Evolutionary conservation across 2,329 filamentous ascomycete species (phyloP), one percentile per base, ranked within the genome.

Genomic region (Epicoccum sorghinum): DNA sequence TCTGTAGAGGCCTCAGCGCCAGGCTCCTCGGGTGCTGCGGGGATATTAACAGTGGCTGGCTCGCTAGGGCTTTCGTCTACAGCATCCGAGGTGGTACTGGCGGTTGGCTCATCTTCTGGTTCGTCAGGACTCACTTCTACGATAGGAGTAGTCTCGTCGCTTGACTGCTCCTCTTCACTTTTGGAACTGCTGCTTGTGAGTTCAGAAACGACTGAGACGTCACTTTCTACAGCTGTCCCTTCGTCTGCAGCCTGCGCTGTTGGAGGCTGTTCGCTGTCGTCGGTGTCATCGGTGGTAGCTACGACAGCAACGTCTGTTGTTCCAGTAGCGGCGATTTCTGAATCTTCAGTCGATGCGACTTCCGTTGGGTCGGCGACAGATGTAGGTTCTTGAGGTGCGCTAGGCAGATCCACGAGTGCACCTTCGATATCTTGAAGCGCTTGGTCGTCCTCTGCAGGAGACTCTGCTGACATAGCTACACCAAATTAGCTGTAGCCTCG

Each of bases 401-500:
- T 44, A 41, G 36, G 6, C 9, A 32, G 14, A 27, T 32, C 32
- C 3, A 25, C 8, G 12, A 47, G 42, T 4, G 52, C 18, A 8
- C 18, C 35, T 27, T 23, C n/a, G 12, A 23, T 25, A 9, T 41
- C 40, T 35, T 23, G 32, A 46, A 33, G 14, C 32, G 14, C 39
- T 30, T 41, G 29, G 14, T 38, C 32, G 36, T 14, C 27, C n/a
- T 30, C 32, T 22, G 30, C 24, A n/a, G 25, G 3, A 10, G 18
- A 25, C 13, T 42, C 37, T 13, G 47, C 25, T 24, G 52, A 7
- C 42, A 40, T 42, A 38, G 32, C 52, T 55, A 30, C 4, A 38
- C 22, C 25, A 24, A 32, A 41, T 55, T 27, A 55, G 52, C 52
- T 38, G 30, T 36, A 47, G 52, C 52, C 41, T 50, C 37, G 52